Evolutionary conservation across 2,329 filamentous ascomycete species (phyloP).

Genomic region (Chaetoscypha palmicola): DNA sequence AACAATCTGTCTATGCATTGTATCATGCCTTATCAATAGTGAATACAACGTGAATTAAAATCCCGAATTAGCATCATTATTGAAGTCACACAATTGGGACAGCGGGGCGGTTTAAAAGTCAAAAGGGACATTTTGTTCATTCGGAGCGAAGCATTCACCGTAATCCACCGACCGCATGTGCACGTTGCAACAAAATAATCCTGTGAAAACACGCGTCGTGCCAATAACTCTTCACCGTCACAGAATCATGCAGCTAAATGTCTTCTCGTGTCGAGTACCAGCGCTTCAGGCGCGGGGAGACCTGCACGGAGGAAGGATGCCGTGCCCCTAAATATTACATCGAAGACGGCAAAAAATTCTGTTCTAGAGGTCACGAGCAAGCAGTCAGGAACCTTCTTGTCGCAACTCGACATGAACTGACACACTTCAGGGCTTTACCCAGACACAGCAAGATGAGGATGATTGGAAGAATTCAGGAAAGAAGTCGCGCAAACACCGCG

Average conservation of each 20-base stretch:
- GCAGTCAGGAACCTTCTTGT: slow-evolving; percentile 37
- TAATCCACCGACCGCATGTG: no score
- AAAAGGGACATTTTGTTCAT: no score
- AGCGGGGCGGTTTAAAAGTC: no score
- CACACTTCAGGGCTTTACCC: slow-evolving; percentile 28
- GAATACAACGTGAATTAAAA: not conserved
- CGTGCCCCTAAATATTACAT: slow-evolving; percentile 52
- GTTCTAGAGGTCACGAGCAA: slow-evolving; percentile 58
- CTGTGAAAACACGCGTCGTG: no score
- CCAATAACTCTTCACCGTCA: no score
- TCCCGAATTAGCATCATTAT: not conserved
- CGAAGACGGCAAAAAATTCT: slow-evolving; percentile 58
- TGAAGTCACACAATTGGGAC: no score
- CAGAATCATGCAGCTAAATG: no score
- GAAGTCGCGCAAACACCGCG: slow-evolving; percentile 49
- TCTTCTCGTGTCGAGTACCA: slow-evolving; percentile 29
- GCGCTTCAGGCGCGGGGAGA: slow-evolving; percentile 37
- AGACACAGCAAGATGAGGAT: slow-evolving; percentile 56
- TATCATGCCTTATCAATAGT: not conserved
- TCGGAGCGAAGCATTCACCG: no score
- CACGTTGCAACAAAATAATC: no score
- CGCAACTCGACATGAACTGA: slow-evolving; percentile 12
- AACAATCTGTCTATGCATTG: not conserved
- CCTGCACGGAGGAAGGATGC: slow-evolving; percentile 52
- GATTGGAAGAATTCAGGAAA: slow-evolving; percentile 57